Conservation (phyloP, 805 yeast species). For the Metschnikowia corniflorae region DNA sequence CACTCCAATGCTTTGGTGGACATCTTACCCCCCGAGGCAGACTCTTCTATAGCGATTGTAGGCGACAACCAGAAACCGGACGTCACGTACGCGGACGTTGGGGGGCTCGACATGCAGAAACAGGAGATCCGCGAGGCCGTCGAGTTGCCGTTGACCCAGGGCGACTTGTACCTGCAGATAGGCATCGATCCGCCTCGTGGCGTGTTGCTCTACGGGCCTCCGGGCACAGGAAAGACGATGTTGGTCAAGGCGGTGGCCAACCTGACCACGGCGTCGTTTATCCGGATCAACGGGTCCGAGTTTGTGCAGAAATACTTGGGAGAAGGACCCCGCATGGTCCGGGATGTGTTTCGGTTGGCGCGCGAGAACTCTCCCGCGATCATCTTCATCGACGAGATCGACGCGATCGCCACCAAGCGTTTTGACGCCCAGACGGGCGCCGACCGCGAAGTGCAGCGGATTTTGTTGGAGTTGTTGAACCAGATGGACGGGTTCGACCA, state of each 20-base stretch:
- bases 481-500: conserved; percentile 99
- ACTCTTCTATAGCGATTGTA: conserved; percentile 89
- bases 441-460: conserved; percentile 98
- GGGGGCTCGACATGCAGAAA: conserved; percentile 98
- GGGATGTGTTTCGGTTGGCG: conserved; percentile 96
- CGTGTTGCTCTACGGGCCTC: conserved; percentile 96
- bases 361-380: conserved; percentile 96
- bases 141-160: conserved; percentile 92
- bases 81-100: conserved; percentile 94
- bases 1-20: conserved; percentile 97
- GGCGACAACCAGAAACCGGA: conserved; percentile 92
- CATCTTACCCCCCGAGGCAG: conserved; percentile 98
- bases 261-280: conserved; percentile 91
- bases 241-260: conserved; percentile 98
- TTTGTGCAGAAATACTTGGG: conserved; percentile 97
- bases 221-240: conserved; percentile 99
- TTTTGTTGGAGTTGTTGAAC: conserved; percentile 87
- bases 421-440: conserved; percentile 99
- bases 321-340: conserved; percentile 99
- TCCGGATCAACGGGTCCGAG: conserved; percentile 96
- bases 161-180: conserved; percentile 92
- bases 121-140: conserved; percentile 99
- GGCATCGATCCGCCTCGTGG: conserved; percentile 99
- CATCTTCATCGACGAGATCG: conserved; percentile 97
- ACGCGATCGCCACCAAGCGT: conserved; percentile 98